Percentiles rank a stretch among this genome's conserved stretches.
These are phyloP conservation scores for Alternaria metachromatica DNA, from an alignment of 2,329 filamentous ascomycete species.

Conservation along the genomic window DNA sequence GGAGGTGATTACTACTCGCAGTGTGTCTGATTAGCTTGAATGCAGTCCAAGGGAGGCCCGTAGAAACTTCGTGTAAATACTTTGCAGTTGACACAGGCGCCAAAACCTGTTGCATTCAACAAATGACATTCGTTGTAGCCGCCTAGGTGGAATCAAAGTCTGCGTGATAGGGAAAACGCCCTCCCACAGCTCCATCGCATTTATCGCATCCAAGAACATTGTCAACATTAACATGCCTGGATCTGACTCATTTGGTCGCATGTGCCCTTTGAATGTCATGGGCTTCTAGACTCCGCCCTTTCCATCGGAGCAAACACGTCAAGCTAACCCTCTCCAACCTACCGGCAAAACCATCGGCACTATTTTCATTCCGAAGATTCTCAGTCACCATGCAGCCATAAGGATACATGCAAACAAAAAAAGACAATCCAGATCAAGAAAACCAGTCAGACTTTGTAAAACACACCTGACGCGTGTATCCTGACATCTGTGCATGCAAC, in stretches of 20 bases:
- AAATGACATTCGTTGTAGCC: constrained; percentile 2
- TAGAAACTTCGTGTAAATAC: background rate
- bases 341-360: background rate
- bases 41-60: background rate
- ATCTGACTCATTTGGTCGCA: background rate
- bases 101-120: background rate
- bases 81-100: background rate
- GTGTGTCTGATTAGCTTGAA: background rate
- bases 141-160: background rate
- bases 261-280: background rate
- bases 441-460: background rate
- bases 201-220: background rate
- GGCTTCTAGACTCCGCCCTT: background rate
- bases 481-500: background rate
- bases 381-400: background rate
- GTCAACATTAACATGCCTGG: background rate
- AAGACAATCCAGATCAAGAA: background rate
- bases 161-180: background rate
- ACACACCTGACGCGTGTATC: background rate
- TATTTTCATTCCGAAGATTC: background rate
- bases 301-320: background rate
- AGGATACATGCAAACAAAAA: background rate
- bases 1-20: constrained; percentile 8
- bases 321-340: background rate
- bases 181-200: background rate